phyloP scores from a whole-genome alignment of 257 asterid genomes.

The Solanum megistacrolobum region DNA sequence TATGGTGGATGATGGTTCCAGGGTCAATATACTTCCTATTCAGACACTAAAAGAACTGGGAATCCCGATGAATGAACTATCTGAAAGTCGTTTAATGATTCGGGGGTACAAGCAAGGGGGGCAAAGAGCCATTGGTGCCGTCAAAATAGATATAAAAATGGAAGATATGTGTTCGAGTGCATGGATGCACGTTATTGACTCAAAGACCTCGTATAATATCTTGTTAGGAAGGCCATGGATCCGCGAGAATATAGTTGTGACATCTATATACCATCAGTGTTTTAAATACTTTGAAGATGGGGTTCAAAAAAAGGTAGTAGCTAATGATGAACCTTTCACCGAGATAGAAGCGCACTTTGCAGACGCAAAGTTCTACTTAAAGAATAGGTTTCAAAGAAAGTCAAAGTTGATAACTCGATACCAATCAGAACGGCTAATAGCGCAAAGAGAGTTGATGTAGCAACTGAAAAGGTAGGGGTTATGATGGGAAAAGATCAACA shows the following conservation, averaged over 20 bases:
- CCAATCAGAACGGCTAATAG: background rate
- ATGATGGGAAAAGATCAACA: background rate
- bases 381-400: background rate
- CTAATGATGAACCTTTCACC: background rate
- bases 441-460: background rate
- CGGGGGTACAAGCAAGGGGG: background rate
- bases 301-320: background rate
- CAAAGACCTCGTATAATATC: background rate
- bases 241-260: background rate
- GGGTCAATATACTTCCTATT: too few species aligned
- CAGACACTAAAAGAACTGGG: accelerated
- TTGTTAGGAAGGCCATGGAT: background rate
- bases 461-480: background rate
- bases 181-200: background rate
- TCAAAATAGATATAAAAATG: background rate
- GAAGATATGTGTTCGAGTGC: background rate
- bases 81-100: background rate
- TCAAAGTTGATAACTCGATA: background rate
- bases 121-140: background rate
- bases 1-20: background rate
- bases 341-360: background rate
- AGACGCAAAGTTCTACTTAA: background rate
- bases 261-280: background rate
- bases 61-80: background rate
- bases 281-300: background rate